Evolutionary conservation across 2,329 filamentous ascomycete species (phyloP), one percentile per base, ranked within the genome.

Genomic region (Sclerotinia minor): DNA sequence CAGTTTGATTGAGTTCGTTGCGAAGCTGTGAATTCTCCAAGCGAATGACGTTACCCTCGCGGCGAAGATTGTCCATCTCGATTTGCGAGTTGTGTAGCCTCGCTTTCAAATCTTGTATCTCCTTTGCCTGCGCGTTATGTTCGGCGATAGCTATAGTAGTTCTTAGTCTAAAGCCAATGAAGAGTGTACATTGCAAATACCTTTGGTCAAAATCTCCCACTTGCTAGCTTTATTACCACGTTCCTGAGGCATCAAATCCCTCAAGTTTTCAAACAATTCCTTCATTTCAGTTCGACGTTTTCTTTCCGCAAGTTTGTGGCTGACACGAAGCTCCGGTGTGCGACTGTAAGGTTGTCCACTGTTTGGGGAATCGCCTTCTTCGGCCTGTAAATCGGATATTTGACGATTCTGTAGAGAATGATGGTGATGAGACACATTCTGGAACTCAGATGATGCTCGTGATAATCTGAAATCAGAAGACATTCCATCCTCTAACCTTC

Each of bases 281-380:
- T 95, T 95, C 92, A 95, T 95, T 77, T 95, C 92, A 11, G 91
- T 94, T 69, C 92, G 83, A 50, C 92, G 85, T 80, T 95, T 95
- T 49, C 92, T 84, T 79, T 95, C 92, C 0, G 92, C 92, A 67
- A 95, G 84, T 78, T 95, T 95, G 79, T 95, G 92, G 75, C 91
- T 94, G 60, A 94, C 86, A 29, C 92, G 86, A 50, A 95, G 82
- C 78, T 95, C 92, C 0, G 92, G 92, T 0, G 92, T 95, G 52
- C 92, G 83, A 73, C 91, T 94, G 78, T 95, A 95, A 2, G 92
- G 92, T 71, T 92, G 90, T 32, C 85, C 83, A 15, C 87, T 84
- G 79, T 80, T 68, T 79, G 80, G 19, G 79, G 81, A 77, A 64
- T 83, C 83, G 1, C 79, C 81, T 65, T 88, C 86, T 72, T 89